Percentiles rank a stretch among this genome's conserved stretches.
Conservation (phyloP, 805 yeast species). For the Nakazawaea laoshanensis region DNA sequence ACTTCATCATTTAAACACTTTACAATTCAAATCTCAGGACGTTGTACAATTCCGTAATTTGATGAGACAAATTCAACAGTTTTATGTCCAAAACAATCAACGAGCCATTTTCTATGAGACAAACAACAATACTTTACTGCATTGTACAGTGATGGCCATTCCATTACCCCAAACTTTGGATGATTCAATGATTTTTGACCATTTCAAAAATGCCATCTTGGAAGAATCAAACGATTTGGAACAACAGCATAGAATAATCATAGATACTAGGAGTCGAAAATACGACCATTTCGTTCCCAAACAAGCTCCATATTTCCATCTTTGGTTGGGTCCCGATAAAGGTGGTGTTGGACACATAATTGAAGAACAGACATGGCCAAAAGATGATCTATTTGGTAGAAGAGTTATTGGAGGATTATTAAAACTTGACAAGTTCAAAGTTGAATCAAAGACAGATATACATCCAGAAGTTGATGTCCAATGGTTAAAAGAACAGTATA, state of each 20-base stretch:
- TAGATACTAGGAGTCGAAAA: conserved; percentile 25
- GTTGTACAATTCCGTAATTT: conserved; percentile 32
- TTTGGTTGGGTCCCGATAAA: conserved; percentile 31
- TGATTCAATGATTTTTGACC: conserved; percentile 25
- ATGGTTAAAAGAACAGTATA: too few relatives aligned
- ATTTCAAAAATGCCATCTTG: conserved; percentile 32
- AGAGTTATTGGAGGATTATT: conserved; percentile 38
- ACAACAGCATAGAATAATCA: conserved; percentile 24
- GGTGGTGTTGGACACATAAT: conserved; percentile 46
- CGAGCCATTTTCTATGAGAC: conserved; percentile 38
- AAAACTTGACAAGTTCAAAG: conserved; percentile 25
- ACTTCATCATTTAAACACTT: conserved; percentile 28
- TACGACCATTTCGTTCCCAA: conserved; percentile 28
- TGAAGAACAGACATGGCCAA: conserved; percentile 37
- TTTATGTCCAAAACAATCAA: conserved; percentile 25
- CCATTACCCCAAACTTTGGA: conserved; percentile 28
- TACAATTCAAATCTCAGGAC: conserved; percentile 33
- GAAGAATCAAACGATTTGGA: conserved; percentile 29
- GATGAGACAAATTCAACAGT: conserved; percentile 30
- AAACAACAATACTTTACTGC: conserved; percentile 23
- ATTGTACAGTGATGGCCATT: conserved; percentile 33
- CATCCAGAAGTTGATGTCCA: conserved; percentile 8
- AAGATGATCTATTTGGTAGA: conserved; percentile 35
- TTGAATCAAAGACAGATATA: conserved; percentile 24
- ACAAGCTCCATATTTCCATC: conserved; percentile 43